phyloP scores from a whole-genome alignment of 176 grass and related monocot genomes.

The Aegilops umbellulata region DNA sequence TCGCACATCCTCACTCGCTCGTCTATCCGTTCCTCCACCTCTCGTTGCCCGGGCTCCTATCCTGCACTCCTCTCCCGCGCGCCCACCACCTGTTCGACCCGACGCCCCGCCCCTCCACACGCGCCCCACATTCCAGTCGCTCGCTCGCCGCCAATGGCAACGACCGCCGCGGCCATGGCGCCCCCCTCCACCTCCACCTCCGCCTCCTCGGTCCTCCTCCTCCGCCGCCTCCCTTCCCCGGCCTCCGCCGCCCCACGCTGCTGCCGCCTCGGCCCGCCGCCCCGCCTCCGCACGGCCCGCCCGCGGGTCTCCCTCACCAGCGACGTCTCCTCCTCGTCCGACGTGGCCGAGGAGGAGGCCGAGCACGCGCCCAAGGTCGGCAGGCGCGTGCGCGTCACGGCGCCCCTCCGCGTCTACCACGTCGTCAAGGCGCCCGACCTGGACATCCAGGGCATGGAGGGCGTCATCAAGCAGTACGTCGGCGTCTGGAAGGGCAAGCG shows the following conservation, averaged over 20 bases:
- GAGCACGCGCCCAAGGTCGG: conserved; percentile 71
- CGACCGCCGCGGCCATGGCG: conserved; percentile 49
- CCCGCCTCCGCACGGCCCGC: conserved; percentile 32
- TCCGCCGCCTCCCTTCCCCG: neutral
- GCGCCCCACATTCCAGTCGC: neutral
- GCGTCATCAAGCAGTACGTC: conserved; percentile 91
- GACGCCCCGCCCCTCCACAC: neutral
- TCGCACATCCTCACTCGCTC: neutral
- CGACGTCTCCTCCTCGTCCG: conserved; percentile 49
- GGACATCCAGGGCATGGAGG: conserved; percentile 85
- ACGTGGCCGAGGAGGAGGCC: conserved; percentile 68
- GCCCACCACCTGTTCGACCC: conserved; percentile 56
- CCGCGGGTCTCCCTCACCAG: conserved; percentile 58
- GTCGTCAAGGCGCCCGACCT: conserved; percentile 85
- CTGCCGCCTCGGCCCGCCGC: neutral
- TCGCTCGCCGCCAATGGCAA: conserved; percentile 27
- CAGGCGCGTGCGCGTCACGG: conserved; percentile 74
- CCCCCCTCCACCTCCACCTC: conserved; percentile 47
- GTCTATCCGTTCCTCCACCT: conserved; percentile 33
- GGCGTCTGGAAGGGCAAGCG: conserved; percentile 88
- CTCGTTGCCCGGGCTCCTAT: conserved; percentile 38
- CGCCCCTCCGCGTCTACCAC: conserved; percentile 83
- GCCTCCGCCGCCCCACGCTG: neutral
- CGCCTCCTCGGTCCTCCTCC: conserved; percentile 33
- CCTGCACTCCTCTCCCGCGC: conserved; percentile 34